Evolutionary conservation across 2,329 filamentous ascomycete genomes (phyloP).

Genomic region (Penicillium crustosum): DNA sequence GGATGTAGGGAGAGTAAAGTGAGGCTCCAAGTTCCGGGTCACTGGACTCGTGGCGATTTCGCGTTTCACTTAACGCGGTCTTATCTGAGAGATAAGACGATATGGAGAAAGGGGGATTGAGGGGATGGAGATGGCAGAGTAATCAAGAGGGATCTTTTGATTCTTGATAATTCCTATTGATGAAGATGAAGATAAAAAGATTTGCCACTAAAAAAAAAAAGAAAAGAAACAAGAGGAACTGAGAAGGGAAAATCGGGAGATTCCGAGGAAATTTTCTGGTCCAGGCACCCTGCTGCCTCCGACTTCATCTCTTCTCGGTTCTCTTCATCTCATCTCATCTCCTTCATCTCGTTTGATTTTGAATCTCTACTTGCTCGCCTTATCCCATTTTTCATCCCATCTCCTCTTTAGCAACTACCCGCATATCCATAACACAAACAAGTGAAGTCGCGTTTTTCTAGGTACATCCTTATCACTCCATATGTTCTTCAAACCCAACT

Average conservation of each 20-base stretch:
- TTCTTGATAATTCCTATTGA: neutral
- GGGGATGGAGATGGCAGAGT: neutral
- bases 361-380: neutral
- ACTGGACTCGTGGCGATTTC: constrained; percentile 41
- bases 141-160: neutral
- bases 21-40: constrained; percentile 16
- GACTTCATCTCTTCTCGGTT: constrained; percentile 8
- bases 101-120: too few species aligned
- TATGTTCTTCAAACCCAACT: neutral
- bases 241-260: neutral
- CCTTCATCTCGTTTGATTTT: neutral
- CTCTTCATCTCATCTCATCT: neutral
- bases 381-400: neutral
- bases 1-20: neutral
- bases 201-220: neutral
- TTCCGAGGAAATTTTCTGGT: constrained; percentile 24
- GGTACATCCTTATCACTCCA: neutral
- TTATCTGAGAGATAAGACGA: constrained; percentile 20
- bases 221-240: constrained; percentile 3
- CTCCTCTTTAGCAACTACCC: neutral
- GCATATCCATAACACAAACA: neutral
- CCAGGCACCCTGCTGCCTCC: constrained; percentile 19
- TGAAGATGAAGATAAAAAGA: neutral
- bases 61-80: constrained; percentile 45
- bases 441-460: neutral